These are phyloP conservation scores for Ascochyta koolunga DNA, from an alignment of 2,329 filamentous ascomycete species.

Conservation along the genomic window DNA sequence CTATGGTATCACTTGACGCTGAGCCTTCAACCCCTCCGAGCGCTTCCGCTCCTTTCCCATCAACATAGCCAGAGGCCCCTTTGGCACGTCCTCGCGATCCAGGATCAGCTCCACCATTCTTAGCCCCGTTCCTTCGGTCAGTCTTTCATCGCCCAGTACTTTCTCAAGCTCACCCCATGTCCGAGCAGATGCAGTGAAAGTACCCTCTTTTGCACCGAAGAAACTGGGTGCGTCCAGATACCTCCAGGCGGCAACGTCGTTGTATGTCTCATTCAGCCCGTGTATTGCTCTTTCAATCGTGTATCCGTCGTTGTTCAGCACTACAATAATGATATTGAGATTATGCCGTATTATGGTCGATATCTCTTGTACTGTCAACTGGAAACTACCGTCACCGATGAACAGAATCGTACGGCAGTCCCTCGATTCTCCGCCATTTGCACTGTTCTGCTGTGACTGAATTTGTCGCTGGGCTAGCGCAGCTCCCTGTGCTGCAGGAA, in stretches of 20 bases:
- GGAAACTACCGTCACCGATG: conserved; percentile 47
- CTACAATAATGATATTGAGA: conserved; percentile 41
- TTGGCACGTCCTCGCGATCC: conserved; percentile 29
- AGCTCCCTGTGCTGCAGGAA: conserved; percentile 62
- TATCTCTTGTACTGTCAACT: conserved; percentile 48
- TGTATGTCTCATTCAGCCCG: conserved; percentile 30
- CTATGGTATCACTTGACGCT: conserved; percentile 5
- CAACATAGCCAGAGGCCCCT: conserved; percentile 14
- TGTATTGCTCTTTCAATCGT: conserved; percentile 51
- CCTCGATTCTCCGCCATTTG: neutral
- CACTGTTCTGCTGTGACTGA: conserved; percentile 13
- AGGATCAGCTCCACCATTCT: conserved; percentile 53
- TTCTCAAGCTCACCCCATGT: conserved; percentile 56
- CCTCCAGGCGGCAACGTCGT: conserved; percentile 29
- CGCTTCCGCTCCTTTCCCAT: conserved; percentile 13
- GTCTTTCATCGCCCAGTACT: conserved; percentile 45
- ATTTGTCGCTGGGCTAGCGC: conserved; percentile 46
- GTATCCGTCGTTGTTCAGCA: conserved; percentile 50
- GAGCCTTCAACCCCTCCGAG: neutral
- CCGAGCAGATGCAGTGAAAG: conserved; percentile 37
- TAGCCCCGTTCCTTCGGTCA: conserved; percentile 48
- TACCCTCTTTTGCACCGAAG: conserved; percentile 23
- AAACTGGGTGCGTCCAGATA: conserved; percentile 27
- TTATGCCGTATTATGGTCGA: conserved; percentile 46
- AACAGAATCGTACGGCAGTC: conserved; percentile 41